Evolutionary conservation across 345 rosid genomes (phyloP).

Genomic region (Cochlearia excelsa): DNA sequence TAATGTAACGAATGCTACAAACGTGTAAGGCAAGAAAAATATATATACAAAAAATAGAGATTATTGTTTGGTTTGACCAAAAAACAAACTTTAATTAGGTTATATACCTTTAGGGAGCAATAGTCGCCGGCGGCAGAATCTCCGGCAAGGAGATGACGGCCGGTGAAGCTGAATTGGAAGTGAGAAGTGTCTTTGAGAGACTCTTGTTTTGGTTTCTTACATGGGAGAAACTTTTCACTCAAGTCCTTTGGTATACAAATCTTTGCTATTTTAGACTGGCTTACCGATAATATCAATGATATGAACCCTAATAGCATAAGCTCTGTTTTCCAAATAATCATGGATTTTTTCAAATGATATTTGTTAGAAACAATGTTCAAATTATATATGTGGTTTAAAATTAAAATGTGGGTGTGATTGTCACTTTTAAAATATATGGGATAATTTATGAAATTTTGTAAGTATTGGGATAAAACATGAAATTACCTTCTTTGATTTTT

Average conservation of each 20-base stretch:
- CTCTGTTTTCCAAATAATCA: conserved; percentile 41
- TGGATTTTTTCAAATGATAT: not conserved
- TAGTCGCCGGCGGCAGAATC: conserved; percentile 21
- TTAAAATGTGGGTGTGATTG: not conserved
- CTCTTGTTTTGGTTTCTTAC: conserved; percentile 34
- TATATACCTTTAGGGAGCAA: conserved; percentile 42
- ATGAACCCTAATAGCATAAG: conserved; percentile 90
- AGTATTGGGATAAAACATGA: not conserved
- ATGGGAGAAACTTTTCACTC: conserved; percentile 59
- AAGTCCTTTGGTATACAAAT: conserved; percentile 51
- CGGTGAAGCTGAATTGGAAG: conserved; percentile 40
- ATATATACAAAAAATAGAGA: not conserved
- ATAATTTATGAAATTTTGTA: not conserved
- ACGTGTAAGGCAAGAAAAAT: not conserved
- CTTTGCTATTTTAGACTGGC: conserved; percentile 44
- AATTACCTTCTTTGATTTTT: conserved; percentile 80
- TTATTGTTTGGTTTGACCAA: not conserved
- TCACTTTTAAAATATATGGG: not conserved
- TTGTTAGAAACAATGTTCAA: not conserved
- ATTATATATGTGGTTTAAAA: not conserved
- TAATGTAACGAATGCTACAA: not conserved
- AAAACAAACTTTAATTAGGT: no score
- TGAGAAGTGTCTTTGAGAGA: conserved; percentile 34
- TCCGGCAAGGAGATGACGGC: conserved; percentile 64
- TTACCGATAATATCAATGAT: conserved; percentile 67